Conservation (phyloP, 1,284 basidiomycete genomes). For the Tetrapyrgos nigripes region DNA sequence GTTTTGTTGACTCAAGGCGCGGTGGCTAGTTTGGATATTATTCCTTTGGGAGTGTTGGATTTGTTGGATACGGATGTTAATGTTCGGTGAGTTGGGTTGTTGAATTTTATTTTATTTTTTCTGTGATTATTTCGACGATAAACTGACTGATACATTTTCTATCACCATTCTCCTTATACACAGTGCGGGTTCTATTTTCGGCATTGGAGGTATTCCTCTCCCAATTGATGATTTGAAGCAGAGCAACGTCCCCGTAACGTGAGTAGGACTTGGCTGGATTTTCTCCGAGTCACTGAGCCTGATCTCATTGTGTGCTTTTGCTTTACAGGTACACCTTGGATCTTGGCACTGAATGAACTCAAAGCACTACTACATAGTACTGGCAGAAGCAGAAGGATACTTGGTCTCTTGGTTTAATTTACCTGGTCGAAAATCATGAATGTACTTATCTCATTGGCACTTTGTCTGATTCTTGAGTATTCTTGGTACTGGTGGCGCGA, state of each 20-base stretch:
- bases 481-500: no score
- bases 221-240: conserved; percentile 32
- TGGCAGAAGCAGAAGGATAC: no score
- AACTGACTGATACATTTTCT: background rate
- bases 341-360: background rate
- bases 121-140: background rate
- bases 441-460: no score
- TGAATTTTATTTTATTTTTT: background rate
- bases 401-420: no score
- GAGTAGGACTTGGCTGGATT: conserved; percentile 8
- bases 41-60: conserved; percentile 44
- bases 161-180: background rate
- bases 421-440: no score
- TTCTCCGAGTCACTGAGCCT: background rate
- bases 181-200: conserved; percentile 32
- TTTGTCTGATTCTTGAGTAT: no score
- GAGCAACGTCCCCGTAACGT: conserved; percentile 32
- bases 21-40: conserved; percentile 39
- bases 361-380: no score
- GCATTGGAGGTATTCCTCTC: conserved; percentile 34
- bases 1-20: conserved; percentile 45
- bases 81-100: conserved; percentile 36
- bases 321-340: background rate
- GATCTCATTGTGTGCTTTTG: background rate
- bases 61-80: conserved; percentile 41